Evolutionary conservation across 352 stramenopile genomes (phyloP).

Genomic region (Aphanomyces astaci): DNA sequence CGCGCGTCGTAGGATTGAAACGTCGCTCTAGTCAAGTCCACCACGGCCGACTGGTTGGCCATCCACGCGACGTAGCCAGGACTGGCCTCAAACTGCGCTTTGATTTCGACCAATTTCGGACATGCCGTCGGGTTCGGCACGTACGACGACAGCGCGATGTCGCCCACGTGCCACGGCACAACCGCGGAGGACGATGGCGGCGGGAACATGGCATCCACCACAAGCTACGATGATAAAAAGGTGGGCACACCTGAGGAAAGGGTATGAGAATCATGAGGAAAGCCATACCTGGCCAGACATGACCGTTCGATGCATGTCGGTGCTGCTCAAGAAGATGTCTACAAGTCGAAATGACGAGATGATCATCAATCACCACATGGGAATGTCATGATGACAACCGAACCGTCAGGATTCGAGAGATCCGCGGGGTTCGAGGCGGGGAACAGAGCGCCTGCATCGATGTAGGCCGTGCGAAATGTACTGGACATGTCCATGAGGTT

Average conservation of each 20-base stretch:
- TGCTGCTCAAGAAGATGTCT: constrained; percentile 20
- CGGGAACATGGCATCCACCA: constrained; percentile 20
- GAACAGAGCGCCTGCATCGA: constrained; percentile 1
- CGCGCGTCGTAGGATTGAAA: constrained; percentile 8
- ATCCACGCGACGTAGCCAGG: background rate
- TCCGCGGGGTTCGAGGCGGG: background rate
- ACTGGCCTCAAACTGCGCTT: background rate
- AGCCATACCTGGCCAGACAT: constrained; percentile 7
- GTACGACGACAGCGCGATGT: constrained; percentile 9
- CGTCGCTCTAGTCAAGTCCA: background rate
- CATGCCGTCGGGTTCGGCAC: constrained; percentile 1
- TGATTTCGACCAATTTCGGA: background rate
- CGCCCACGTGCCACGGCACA: constrained; percentile 14
- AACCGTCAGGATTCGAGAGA: background rate
- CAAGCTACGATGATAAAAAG: background rate
- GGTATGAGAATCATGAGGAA: background rate
- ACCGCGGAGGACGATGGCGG: background rate
- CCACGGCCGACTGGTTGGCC: background rate
- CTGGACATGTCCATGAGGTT: background rate
- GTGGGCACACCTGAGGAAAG: background rate
- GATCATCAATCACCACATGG: no score
- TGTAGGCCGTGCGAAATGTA: constrained; percentile 2
- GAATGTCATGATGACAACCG: no score
- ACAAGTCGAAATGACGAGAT: background rate
- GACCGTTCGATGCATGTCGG: constrained; percentile 15